A percentile compares a stretch with the other conserved stretches of the same genome.
phyloP scores from a whole-genome alignment of 1,139 yeast genomes.

The Zygosaccharomyces pseudobailii region DNA sequence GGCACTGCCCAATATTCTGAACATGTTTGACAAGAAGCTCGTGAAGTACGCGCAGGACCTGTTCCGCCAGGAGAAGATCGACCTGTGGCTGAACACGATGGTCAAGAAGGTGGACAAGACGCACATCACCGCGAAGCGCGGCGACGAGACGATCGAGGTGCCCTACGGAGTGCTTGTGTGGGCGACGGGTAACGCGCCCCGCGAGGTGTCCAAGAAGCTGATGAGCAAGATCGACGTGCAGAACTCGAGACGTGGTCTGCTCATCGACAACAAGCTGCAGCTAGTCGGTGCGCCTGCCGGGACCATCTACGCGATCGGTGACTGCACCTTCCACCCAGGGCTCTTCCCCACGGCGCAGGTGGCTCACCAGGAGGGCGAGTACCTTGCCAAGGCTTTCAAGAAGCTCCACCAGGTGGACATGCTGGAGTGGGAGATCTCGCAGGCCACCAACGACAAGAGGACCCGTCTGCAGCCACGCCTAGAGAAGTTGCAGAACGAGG shows the following conservation, averaged over 20 bases:
- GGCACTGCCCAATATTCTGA: constrained; percentile 86
- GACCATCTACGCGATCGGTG: constrained; percentile 80
- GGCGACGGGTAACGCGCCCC: constrained; percentile 96
- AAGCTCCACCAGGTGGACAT: constrained; percentile 65
- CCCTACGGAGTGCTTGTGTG: constrained; percentile 93
- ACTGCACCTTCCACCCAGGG: constrained; percentile 83
- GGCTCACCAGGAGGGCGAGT: constrained; percentile 90
- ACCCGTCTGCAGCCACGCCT: constrained; percentile 36
- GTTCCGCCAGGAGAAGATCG: constrained; percentile 73
- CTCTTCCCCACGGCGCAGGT: constrained; percentile 97
- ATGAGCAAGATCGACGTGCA: constrained; percentile 67
- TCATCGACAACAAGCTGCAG: constrained; percentile 76
- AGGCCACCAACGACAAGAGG: constrained; percentile 34
- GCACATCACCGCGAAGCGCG: constrained; percentile 61
- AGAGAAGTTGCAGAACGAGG: constrained; percentile 36
- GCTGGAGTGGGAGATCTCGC: constrained; percentile 45
- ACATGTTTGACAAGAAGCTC: constrained; percentile 79
- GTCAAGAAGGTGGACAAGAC: constrained; percentile 76
- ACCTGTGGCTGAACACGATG: constrained; percentile 76
- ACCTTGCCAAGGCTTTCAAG: constrained; percentile 68
- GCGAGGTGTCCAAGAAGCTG: constrained; percentile 66
- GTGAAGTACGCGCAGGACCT: constrained; percentile 81
- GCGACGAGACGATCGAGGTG: constrained; percentile 55
- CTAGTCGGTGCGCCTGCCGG: constrained; percentile 73
- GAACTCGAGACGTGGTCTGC: constrained; percentile 82